Conservation (phyloP, 768 basidiomycete genomes). For the Zangia roseola region DNA sequence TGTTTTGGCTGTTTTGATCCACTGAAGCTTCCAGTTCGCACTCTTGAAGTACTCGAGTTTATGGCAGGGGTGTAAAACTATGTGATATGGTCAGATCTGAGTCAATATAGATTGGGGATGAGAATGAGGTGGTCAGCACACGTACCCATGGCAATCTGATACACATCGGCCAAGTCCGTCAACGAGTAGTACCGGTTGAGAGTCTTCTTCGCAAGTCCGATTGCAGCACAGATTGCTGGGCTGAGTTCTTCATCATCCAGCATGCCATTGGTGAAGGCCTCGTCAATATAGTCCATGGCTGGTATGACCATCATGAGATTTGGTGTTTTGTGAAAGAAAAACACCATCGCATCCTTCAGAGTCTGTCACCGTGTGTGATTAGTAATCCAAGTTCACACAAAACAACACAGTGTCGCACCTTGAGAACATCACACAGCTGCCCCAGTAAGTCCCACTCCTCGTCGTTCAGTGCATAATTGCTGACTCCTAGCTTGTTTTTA, state of each 20-base stretch:
- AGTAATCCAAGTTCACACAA: neutral
- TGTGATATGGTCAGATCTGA: too few relatives aligned
- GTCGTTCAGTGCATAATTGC: conserved; percentile 23
- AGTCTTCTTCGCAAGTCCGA: conserved; percentile 19
- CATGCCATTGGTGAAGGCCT: conserved; percentile 12
- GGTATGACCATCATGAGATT: conserved; percentile 36
- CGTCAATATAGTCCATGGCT: conserved; percentile 38
- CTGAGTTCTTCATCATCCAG: neutral
- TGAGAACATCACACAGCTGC: conserved; percentile 31
- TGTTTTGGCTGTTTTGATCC: too few relatives aligned
- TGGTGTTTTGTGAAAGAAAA: conserved; percentile 30
- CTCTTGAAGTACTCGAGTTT: too few relatives aligned
- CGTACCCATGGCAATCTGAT: too few relatives aligned
- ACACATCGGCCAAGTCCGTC: conserved; percentile 33
- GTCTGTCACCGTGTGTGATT: conserved; percentile 17
- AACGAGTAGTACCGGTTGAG: conserved; percentile 27
- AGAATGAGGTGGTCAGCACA: too few relatives aligned
- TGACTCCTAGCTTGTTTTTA: conserved; percentile 12
- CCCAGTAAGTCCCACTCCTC: conserved; percentile 34
- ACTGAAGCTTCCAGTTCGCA: too few relatives aligned
- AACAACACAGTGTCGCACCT: conserved; percentile 15
- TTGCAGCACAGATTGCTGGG: conserved; percentile 1
- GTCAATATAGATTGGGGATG: too few relatives aligned
- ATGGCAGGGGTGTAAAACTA: too few relatives aligned
- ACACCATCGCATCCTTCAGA: conserved; percentile 35